Base-by-base conservation (phyloP, 2,329 filamentous ascomycete genomes). In the Pseudogymnoascus sp. region DNA sequence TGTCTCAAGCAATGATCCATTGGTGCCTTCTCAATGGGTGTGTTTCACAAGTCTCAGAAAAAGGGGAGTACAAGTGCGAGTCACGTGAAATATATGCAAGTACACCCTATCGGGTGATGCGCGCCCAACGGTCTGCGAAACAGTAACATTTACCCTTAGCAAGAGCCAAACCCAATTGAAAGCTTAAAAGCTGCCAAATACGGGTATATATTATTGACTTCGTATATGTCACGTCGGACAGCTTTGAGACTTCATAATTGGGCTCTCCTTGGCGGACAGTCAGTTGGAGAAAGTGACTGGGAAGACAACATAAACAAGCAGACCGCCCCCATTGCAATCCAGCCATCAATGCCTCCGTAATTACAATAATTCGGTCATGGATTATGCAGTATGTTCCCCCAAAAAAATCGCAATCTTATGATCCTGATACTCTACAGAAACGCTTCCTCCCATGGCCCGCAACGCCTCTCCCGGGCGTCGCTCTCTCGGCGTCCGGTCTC, bases 401-500 rank as follows among this genome's bases (percentile, higher is more conserved):
- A 7, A 55, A 55, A 33, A 12, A 55, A 18, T 9, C n/a, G 27
- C 45, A 55, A 55, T 55, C 27, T n/a, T 21, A 21, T 18, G 7
- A 55, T 55, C 10, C 48, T 55, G 35, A 55, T 15, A 55, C n/a
- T 8, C 10, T 0, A 18, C n/a, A 61, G 59, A 42, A 52, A 61
- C 7, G 59, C 10, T 61, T 61, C 15, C 60, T 61, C 21, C 15
- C 33, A 2, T 82, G 79, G 78, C 71, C 74, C 0, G 72, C 73
- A 13, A 76, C 72, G 0, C 80, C 80, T 1, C 76, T 82, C 13
- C 78, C 78, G 1, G 66, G 68, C 25, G 69, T 82, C 59, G 71
- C 75, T 2, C 73, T 82, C 66, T 80, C 79, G 0, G 77, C 81
- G 1, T 78, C 79, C 7, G 84, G 82, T 6, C 76, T 86, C 7